Evolutionary conservation across 1,284 basidiomycete genomes (phyloP).

Genomic region (Kalmanozyma brasiliensis): DNA sequence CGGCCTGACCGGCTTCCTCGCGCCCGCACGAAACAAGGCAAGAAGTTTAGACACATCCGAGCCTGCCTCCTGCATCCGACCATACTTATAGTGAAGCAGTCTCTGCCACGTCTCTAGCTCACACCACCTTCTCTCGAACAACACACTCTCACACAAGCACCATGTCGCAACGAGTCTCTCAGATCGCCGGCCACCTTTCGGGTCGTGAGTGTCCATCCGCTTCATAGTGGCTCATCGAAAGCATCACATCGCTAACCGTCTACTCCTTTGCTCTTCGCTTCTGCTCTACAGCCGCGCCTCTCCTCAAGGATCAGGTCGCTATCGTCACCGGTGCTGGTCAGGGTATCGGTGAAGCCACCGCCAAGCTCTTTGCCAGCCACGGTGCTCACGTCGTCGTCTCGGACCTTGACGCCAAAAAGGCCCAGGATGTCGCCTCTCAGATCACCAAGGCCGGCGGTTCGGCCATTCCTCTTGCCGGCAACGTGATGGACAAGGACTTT

Average conservation of each 20-base stretch:
- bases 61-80: not conserved
- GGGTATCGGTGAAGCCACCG: conserved; percentile 70
- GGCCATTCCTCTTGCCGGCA: conserved; percentile 68
- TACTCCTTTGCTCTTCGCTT: no score
- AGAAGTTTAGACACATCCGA: no score
- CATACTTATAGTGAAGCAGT: not conserved
- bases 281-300: conserved; percentile 27
- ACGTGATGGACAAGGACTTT: conserved; percentile 73
- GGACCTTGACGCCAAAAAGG: conserved; percentile 71
- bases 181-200: conserved; percentile 49
- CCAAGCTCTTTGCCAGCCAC: conserved; percentile 82
- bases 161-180: conserved; percentile 49
- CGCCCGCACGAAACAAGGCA: conserved; percentile 8
- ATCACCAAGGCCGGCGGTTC: conserved; percentile 80
- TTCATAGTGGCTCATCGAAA: no score
- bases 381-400: conserved; percentile 86
- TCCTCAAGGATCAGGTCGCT: conserved; percentile 77
- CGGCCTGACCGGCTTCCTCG: conserved; percentile 21
- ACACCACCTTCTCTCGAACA: not conserved
- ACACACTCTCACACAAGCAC: not conserved
- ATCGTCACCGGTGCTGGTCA: conserved; percentile 78
- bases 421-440: conserved; percentile 43
- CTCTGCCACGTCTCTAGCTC: no score
- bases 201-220: conserved; percentile 35
- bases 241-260: not conserved